Conservation (phyloP, 495 filamentous ascomycete species). For the Neurospora sublineolata region DNA sequence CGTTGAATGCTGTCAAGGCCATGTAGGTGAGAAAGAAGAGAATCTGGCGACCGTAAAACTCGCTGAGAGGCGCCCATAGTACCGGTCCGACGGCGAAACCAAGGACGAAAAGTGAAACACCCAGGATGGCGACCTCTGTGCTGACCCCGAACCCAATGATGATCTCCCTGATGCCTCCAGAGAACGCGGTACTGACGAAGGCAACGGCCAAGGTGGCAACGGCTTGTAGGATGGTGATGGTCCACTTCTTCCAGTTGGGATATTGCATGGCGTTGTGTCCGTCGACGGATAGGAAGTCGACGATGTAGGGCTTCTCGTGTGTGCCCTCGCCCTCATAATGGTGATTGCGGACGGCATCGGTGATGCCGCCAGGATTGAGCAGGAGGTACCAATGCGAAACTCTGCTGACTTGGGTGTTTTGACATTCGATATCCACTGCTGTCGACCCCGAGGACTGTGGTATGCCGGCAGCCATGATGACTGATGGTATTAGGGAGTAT, state of each 20-base stretch:
- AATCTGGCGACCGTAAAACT: conserved; percentile 63
- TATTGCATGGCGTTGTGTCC: conserved; percentile 64
- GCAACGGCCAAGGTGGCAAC: conserved; percentile 61
- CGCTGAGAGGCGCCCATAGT: conserved; percentile 50
- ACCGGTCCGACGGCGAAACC: conserved; percentile 60
- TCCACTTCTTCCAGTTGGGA: conserved; percentile 52
- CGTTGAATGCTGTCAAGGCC: conserved; percentile 57
- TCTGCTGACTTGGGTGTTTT: conserved; percentile 7
- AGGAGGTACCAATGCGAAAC: conserved; percentile 16
- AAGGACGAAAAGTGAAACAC: conserved; percentile 62
- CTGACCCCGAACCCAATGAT: conserved; percentile 47
- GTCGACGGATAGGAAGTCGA: conserved; percentile 64
- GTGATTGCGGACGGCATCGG: conserved; percentile 40
- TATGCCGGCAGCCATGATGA: not conserved
- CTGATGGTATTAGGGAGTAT: not conserved
- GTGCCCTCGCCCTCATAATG: conserved; percentile 61
- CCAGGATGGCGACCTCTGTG: conserved; percentile 50
- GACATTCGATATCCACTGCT: conserved; percentile 14
- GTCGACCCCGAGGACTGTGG: not conserved
- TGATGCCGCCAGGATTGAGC: conserved; percentile 29
- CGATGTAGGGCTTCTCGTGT: conserved; percentile 58
- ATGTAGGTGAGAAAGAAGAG: conserved; percentile 55
- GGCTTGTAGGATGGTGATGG: conserved; percentile 52
- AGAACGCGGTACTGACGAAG: conserved; percentile 66
- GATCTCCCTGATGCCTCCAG: conserved; percentile 57